Evolutionary conservation across 805 yeast species (phyloP), one percentile per base, ranked within the genome.

Genomic region (Kuraishia capsulata): DNA sequence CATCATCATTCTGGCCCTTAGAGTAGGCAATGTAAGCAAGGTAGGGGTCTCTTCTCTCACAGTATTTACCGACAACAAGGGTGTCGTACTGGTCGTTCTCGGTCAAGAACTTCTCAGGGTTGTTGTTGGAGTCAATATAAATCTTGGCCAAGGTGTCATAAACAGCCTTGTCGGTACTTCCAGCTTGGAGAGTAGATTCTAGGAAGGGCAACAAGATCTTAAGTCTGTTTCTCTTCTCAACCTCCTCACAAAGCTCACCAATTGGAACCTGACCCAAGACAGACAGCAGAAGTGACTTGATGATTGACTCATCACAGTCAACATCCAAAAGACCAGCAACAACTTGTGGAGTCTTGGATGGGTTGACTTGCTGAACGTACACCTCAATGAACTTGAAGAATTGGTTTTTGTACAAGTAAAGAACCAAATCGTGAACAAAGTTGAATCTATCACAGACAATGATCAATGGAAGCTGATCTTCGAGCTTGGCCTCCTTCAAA

Each of bases 21-120:
- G 94, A 95, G 63, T 92, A 92, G 38, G 96, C 95, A 64, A 92
- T 92, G 62, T 87, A 92, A 21, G 98, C 99, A 58, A 92, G 71
- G 65, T 87, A 92, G 45, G 99, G 99, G 56, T 92, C 99, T 64
- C 98, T 84, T 76, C 86, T 90, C 65, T 92, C 99, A 73, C 99
- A 92, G 70, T 92, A 92, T 58, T 78, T 87, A 71, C 98, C 99
- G 48, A 92, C 97, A 52, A 83, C 83, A 49, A 85, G 68, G n/a
- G 97, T 82, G 64, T 92, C 94, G 65, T 92, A 92, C 54, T 73
- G 72, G 50, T 79, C 73, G 62, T 92, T 92, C 62, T 90, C 97
- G 57, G 79, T 81, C 67, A 92, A 73, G 71, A 92, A 92, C 62
- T 87, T 88, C 61, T 92, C 99, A 28, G 99, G 97, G 50, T 88